Evolutionary conservation across 202 grass and related monocot genomes (phyloP), one percentile per base, ranked within the genome.

Genomic region (Elaeis oleifera): DNA sequence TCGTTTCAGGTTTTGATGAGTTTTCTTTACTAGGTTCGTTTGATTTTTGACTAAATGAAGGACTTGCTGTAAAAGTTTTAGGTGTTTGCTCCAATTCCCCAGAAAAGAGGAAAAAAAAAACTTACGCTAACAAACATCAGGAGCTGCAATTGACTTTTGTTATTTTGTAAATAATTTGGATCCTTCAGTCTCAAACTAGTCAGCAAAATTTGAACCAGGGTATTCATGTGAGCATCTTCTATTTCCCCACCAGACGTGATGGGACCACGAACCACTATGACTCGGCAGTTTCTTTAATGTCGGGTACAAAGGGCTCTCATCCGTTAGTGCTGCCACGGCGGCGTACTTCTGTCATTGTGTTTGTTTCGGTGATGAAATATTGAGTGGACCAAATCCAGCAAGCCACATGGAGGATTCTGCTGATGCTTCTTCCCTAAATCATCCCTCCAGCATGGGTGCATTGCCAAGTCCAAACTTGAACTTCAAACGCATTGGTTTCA

Each of bases 261-360:
- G 72, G 80, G 53, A 62, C 83, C 49, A 26, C 65, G 8, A 64
- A 66, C 3, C 75, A 60, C 29, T 81, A 85, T 48, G 65, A 74
- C 57, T 85, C 76, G 3, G 69, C 76, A 16, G 83, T 83, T 44
- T 85, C 75, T 18, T 76, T 90, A 68, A 90, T 91, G 81, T 79
- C 91, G 3, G 84, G 76, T 61, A 80, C 71, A 27, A 27, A 27
- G 52, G 67, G 67, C 68, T 79, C 76, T 7, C 64, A 75, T 75
- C 50, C 64, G 63, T 81, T 69, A 56, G 72, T 85, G 50, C 56
- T 87, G 23, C 80, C 76, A 8, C 81, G 87, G 11, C 91, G 88
- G 51, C 86, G 84, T 65, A 60, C 86, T 54, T 88, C 92, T 54
- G 76, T 80, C 73, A 80, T 91, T 69, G 84, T 97, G 69, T 97